Conservation (phyloP, 495 filamentous ascomycete genomes). For the Penicillium desertorum region DNA sequence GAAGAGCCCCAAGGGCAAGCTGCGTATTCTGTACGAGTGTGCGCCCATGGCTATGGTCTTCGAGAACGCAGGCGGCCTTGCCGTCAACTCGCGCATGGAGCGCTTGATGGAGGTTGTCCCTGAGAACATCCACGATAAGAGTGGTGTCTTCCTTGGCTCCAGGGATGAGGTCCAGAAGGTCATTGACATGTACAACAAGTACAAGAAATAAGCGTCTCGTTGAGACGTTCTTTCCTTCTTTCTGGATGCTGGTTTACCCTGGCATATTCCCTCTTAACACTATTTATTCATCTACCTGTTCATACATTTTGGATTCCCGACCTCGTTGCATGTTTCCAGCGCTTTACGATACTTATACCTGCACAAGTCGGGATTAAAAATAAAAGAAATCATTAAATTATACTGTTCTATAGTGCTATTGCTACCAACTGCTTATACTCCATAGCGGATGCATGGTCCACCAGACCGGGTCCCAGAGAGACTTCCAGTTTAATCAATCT, state of each 20-base stretch:
- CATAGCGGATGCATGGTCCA: not conserved
- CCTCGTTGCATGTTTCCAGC: conserved; percentile 8
- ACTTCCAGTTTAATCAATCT: not conserved
- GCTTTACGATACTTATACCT: conserved; percentile 11
- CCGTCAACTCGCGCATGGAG: conserved; percentile 82
- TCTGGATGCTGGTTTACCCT: not conserved
- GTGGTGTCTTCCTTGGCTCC: conserved; percentile 94
- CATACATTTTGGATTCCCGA: not conserved
- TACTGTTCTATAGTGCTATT: not conserved
- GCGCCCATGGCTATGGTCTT: conserved; percentile 99
- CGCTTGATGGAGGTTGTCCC: conserved; percentile 89
- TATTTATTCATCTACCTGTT: conserved; percentile 1
- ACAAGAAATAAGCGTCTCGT: conserved; percentile 37
- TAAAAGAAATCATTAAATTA: not conserved
- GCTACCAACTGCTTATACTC: not conserved
- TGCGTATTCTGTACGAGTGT: conserved; percentile 96
- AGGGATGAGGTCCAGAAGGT: conserved; percentile 95
- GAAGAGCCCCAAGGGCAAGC: conserved; percentile 97
- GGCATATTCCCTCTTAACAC: not conserved
- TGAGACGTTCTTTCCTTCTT: not conserved
- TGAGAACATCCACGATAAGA: conserved; percentile 91
- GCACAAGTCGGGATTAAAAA: conserved; percentile 5
- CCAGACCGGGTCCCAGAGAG: not conserved
- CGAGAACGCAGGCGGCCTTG: conserved; percentile 95
- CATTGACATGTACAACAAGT: conserved; percentile 59